Evolutionary conservation across 23 red algal genomes (phyloP), one percentile per base, ranked within the genome.

Genomic region (Agarophyton chilense): DNA sequence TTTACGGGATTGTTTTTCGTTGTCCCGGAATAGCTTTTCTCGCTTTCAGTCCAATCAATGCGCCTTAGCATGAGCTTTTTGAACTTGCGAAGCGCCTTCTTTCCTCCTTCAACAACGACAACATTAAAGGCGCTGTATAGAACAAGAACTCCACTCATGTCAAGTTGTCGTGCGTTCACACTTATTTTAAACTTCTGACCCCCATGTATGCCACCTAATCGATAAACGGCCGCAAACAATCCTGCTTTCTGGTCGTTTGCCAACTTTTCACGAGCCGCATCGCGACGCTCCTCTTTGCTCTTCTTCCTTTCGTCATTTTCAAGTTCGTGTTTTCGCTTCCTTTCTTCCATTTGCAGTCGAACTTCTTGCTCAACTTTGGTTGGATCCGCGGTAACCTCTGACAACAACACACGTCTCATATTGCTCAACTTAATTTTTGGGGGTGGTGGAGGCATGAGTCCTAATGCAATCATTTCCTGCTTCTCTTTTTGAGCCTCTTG

Each of bases 351-450:
- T 62, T 96, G 83, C 28, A 51, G n/a, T 9, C 94, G 72, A 19
- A 96, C 88, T 68, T 91, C 34, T 45, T 72, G 87, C 40, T 96
- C 94, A 26, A 96, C 94, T 77, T 91, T 90, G 26, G 94, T 96
- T 6, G 94, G 94, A 64, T 96, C 94, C 36, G 81, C 77, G 8
- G 65, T 92, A 19, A 74, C 77, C 72, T 96, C 82, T 35, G 72
- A 84, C 52, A 79, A 79, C 29, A 96, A 56, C 50, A 96, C 94
- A 29, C 94, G 87, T 63, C 92, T 92, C 94, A 96, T 82, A 42
- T 96, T 96, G 52, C 94, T 96, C 24, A 96, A 54, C 73, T 96
- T 96, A 41, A 96, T 88, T 36, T 96, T 96, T 57, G 88, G 94
- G 14, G 52, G 77, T 24, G 88, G 87, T 16, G 86, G 94, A 26